These are phyloP conservation scores for Trifolium subterraneum DNA, from an alignment of 306 rosid genomes.

Conservation along the genomic window DNA sequence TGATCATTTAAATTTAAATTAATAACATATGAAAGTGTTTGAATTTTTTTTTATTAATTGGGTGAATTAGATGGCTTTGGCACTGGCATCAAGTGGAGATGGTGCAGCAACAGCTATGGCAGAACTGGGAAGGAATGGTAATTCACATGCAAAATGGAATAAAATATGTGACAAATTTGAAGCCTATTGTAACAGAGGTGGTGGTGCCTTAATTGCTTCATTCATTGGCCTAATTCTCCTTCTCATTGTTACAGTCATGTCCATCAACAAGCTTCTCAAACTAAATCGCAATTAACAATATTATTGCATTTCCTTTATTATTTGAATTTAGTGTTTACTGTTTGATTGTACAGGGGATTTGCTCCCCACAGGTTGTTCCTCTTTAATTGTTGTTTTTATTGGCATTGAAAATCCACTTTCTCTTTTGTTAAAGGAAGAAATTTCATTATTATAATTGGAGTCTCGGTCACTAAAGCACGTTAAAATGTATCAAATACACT, in stretches of 20 bases:
- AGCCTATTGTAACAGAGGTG: conserved; percentile 60
- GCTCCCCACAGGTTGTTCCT: no score
- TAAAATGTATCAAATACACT: no score
- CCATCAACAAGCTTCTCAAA: conserved; percentile 65
- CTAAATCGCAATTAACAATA: conserved; percentile 33
- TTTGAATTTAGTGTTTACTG: no score
- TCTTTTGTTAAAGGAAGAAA: no score
- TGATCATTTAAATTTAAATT: conserved; percentile 5
- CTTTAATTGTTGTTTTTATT: no score
- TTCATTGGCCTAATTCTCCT: conserved; percentile 64
- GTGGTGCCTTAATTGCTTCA: conserved; percentile 67
- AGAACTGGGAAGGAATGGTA: conserved; percentile 78
- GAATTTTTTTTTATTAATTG: background rate
- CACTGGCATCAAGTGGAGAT: conserved; percentile 63
- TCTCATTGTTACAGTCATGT: conserved; percentile 55
- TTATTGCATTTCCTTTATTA: background rate
- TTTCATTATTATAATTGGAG: no score
- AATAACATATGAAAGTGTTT: background rate
- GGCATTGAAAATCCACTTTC: no score
- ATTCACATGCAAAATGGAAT: conserved; percentile 83
- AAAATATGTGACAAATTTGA: conserved; percentile 81
- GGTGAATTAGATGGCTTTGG: conserved; percentile 54
- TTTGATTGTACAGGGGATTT: no score
- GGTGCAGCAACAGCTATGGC: conserved; percentile 89
- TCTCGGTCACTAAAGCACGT: no score